Evolutionary conservation across 2,329 filamentous ascomycete species (phyloP).

Genomic region (Aureobasidium lini): DNA sequence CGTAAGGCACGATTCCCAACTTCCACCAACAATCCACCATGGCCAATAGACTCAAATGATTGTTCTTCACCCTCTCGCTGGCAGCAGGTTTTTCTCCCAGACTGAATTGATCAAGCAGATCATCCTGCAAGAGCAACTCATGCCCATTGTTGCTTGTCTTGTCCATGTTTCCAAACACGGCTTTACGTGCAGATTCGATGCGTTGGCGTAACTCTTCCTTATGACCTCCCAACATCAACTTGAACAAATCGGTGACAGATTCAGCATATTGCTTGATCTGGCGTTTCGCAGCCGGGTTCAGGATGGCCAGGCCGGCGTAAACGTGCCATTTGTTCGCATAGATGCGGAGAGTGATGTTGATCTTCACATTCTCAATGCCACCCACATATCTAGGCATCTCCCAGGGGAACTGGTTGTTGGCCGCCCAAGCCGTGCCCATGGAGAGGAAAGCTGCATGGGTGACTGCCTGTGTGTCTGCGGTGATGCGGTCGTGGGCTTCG

Average conservation of each 20-base stretch:
- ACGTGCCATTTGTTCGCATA: constrained; percentile 99
- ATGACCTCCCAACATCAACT: constrained; percentile 88
- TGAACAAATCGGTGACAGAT: constrained; percentile 89
- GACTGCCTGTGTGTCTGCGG: constrained; percentile 94
- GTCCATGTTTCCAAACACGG: constrained; percentile 48
- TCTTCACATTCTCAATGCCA: constrained; percentile 98
- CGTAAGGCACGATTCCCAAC: constrained; percentile 87
- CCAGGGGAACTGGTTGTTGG: constrained; percentile 94
- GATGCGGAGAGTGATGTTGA: constrained; percentile 94
- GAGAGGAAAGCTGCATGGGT: constrained; percentile 92
- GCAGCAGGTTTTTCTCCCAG: constrained; percentile 61
- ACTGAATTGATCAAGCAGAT: constrained; percentile 81
- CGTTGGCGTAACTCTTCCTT: constrained; percentile 64
- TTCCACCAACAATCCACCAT: constrained; percentile 99
- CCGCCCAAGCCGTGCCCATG: constrained; percentile 97
- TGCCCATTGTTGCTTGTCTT: constrained; percentile 48
- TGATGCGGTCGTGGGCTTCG: constrained; percentile 88
- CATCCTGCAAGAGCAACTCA: constrained; percentile 66
- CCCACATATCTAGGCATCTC: constrained; percentile 91
- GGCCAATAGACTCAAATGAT: constrained; percentile 83
- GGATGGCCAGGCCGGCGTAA: constrained; percentile 91
- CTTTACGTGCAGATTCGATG: constrained; percentile 71
- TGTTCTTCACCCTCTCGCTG: constrained; percentile 68
- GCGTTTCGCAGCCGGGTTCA: constrained; percentile 84
- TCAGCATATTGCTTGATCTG: constrained; percentile 93